Conservation (phyloP, 2,329 filamentous ascomycete genomes). For the Waltergamsia citrina region DNA sequence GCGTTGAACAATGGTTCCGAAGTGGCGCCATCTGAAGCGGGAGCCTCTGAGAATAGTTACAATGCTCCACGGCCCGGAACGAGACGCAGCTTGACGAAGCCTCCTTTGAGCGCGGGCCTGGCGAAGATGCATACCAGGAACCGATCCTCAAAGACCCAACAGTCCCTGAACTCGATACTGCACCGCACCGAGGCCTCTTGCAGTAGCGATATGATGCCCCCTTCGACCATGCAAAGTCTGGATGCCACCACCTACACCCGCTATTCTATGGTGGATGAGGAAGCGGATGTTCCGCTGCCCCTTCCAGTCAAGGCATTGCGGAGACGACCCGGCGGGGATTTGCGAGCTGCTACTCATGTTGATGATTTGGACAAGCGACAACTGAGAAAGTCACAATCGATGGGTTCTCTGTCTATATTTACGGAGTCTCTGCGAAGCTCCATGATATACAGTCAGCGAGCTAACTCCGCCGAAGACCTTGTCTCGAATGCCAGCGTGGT, state of each 20-base stretch:
- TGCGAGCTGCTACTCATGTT: conserved; percentile 58
- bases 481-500: conserved; percentile 14
- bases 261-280: conserved; percentile 37
- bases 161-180: conserved; percentile 40
- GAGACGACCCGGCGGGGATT: conserved; percentile 64
- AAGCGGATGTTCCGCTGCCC: conserved; percentile 27
- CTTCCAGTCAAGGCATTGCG: conserved; percentile 55
- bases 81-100: no score
- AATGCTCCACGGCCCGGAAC: no score
- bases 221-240: conserved; percentile 47
- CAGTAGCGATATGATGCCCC: conserved; percentile 42
- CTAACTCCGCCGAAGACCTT: neutral
- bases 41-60: no score
- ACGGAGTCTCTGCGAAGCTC: conserved; percentile 50
- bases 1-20: no score
- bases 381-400: conserved; percentile 45
- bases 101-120: conserved; percentile 17
- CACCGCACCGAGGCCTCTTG: conserved; percentile 50
- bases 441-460: neutral
- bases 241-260: conserved; percentile 49
- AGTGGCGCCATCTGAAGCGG: no score
- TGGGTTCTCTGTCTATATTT: conserved; percentile 50
- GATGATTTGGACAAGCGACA: conserved; percentile 45
- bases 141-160: conserved; percentile 37
- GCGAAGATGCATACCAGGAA: conserved; percentile 31